phyloP scores from a whole-genome alignment of 2,329 filamentous ascomycete genomes.

The Rhynchosporium graminicola region DNA sequence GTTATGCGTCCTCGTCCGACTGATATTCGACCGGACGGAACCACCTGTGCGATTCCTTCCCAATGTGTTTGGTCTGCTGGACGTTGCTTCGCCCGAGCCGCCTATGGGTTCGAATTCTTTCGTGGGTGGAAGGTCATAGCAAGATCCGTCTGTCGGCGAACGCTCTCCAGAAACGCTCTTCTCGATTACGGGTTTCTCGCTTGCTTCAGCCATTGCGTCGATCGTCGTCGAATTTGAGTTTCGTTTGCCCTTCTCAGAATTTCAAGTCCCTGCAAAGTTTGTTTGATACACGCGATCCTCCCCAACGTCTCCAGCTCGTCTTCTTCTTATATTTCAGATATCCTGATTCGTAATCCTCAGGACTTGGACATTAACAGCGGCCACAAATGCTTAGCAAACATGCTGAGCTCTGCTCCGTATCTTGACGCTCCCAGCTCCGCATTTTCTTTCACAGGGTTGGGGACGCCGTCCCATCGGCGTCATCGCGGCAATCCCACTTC shows the following conservation, averaged over 20 bases:
- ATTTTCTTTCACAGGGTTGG: not conserved
- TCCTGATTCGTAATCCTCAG: slow-evolving; percentile 11
- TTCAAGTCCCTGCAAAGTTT: not conserved
- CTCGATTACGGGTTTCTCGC: slow-evolving; percentile 13
- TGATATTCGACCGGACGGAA: slow-evolving; percentile 15
- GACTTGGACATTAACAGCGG: not conserved
- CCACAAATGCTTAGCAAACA: slow-evolving; percentile 3
- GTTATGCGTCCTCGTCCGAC: slow-evolving; percentile 37
- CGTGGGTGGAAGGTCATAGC: slow-evolving; percentile 15
- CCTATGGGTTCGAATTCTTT: slow-evolving; percentile 34
- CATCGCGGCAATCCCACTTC: not conserved
- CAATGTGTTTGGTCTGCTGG: slow-evolving; percentile 21
- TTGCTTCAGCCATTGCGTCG: slow-evolving; percentile 10
- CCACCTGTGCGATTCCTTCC: slow-evolving; percentile 7
- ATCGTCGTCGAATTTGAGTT: not conserved
- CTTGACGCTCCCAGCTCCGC: not conserved
- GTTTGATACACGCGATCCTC: not conserved
- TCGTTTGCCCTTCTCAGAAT: not conserved
- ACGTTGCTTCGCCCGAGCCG: slow-evolving; percentile 2
- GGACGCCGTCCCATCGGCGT: not conserved
- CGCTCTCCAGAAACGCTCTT: slow-evolving; percentile 13
- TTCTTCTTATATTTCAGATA: not conserved
- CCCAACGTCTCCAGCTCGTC: not conserved
- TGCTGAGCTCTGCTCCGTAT: not conserved
- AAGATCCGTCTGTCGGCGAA: slow-evolving; percentile 18